These are phyloP conservation scores for Colletotrichum truncatum DNA, from an alignment of 2,329 filamentous ascomycete genomes.

Conservation along the genomic window DNA sequence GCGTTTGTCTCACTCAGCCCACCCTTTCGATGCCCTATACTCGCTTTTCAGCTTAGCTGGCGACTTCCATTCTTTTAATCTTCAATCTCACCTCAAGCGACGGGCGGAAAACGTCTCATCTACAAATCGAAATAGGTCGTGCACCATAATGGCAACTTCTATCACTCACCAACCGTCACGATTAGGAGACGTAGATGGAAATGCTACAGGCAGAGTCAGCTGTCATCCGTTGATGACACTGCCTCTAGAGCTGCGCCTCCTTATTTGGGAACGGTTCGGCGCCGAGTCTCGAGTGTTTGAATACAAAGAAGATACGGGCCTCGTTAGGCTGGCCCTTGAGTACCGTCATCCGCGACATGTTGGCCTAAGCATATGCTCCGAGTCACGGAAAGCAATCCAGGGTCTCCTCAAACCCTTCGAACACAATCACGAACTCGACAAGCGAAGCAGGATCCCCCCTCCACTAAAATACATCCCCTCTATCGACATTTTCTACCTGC, in stretches of 20 bases:
- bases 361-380: constrained; percentile 5
- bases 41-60: background rate
- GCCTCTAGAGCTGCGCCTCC: constrained; percentile 23
- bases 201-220: background rate
- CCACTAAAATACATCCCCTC: background rate
- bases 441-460: background rate
- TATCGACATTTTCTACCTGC: constrained; percentile 19
- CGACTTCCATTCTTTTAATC: background rate
- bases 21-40: background rate
- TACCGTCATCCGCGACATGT: constrained; percentile 19
- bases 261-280: constrained; percentile 17
- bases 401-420: constrained; percentile 9
- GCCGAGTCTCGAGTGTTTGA: constrained; percentile 12
- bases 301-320: constrained; percentile 17
- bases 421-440: constrained; percentile 17
- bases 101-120: background rate
- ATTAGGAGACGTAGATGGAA: background rate
- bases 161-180: background rate
- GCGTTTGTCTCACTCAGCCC: background rate
- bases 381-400: constrained; percentile 1
- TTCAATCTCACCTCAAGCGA: background rate
- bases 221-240: constrained; percentile 16
- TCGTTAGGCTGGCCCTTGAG: constrained; percentile 10
- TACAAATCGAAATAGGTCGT: background rate
- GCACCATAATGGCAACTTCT: background rate